Base-by-base conservation (phyloP, 2,329 filamentous ascomycete species). In the Arachnopeziza araneosa region DNA sequence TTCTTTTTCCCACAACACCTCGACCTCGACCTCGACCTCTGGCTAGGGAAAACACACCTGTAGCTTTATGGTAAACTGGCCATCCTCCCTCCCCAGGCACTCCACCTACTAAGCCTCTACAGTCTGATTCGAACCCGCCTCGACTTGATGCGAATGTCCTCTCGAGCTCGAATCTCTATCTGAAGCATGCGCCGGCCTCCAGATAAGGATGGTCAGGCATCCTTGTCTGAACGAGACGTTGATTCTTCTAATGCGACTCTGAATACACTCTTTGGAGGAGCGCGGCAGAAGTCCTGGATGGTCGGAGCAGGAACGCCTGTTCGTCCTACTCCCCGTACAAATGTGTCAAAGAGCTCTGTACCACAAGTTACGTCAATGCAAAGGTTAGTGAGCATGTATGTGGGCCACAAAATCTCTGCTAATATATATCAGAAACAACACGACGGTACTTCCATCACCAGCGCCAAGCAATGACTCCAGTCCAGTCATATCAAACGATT, bases 391-490 rank as follows among this genome's bases (percentile, higher is more conserved):
- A 44, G 36, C 10, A 44, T 44, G 17, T 4, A 44, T 44, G 17
- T 19, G 17, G 36, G 36, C 5, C 17, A 17, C 17, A 12, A 44
- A 44, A 14, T 14, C 36, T 19, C 17, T 14, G 12, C 17, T 44
- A 6, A 17, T 44, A 14, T 44, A 44, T 55, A 30, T 54, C 23
- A 65, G 62, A 57, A 61, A 54, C 17, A 24, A 24, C 10, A n/a
- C 52, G 12, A 50, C 57, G 23, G 54, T 65, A 24, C 48, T 63
- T 14, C 63, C 64, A 12, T 87, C 87, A 17, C 85, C 86, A 32
- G 80, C 84, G 14, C 80, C 83, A 12, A 88, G 84, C 69, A 82
- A 88, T 64, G 83, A 86, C 62, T 75, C 78, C 19, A 84, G 81
- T 67, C 81, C 81, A 24, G 71, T 63, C 22, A 71, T 63, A 61